Evolutionary conservation across 371 early-diverging fungal species (phyloP), one percentile per base, ranked within the genome.

Genomic region (Paraphysoderma sedebokerense): DNA sequence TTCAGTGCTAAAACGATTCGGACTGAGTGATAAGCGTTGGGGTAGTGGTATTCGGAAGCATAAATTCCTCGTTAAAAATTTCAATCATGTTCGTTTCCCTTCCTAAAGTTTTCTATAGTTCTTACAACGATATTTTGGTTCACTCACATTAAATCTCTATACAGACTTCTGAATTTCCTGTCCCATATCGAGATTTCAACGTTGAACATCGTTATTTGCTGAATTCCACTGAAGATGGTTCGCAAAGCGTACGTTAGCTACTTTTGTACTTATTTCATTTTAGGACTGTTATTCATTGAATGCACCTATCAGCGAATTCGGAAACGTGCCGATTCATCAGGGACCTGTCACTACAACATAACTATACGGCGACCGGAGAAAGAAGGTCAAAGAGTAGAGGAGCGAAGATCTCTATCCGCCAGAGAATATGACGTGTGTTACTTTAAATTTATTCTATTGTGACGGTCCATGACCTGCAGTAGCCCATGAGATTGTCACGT

Each of bases 361-460:
- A 63, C 64, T 17, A 46, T 42, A 8, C 51, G 61, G 30, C 52
- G 63, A 31, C 54, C 51, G n/a, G 47, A 44, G n/a, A 44, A 4
- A 1, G 56, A 56, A 33, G 65, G 58, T 15, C 65, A 63, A 28
- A 40, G 53, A 12, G 52, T 63, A 27, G 66, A 65, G 44, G 59
- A 47, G 26, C 50, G 66, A 12, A 50, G 66, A 7, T 52, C 49
- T 17, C 46, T 65, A 20, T 20, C 48, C 9, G 38, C 20, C 36
- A 44, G 61, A 22, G 66, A 65, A 44, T 65, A 61, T 45, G 63
- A 62, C n/a, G n/a, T n/a, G n/a, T n/a, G n/a, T n/a, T n/a, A n/a
- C n/a, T n/a, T n/a, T n/a, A n/a, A n/a, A n/a, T n/a, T n/a, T n/a
- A n/a, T n/a, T n/a, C n/a, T n/a, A n/a, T n/a, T n/a, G n/a, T n/a